These are phyloP conservation scores for Nitzschia inconspicua DNA, from an alignment of 108 stramenopile species.

Conservation along the genomic window DNA sequence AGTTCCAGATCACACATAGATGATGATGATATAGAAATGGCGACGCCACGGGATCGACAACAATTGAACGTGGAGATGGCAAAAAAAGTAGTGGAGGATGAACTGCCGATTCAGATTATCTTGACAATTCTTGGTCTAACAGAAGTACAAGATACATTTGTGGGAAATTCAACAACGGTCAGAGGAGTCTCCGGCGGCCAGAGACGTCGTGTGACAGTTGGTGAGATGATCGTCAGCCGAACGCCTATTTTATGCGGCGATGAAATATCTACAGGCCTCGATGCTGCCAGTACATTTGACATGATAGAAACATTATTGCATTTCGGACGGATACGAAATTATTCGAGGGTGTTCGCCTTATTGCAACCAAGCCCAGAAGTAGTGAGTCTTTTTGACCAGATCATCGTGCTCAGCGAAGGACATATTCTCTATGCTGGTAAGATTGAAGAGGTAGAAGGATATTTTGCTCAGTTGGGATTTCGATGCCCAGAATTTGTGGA, in stretches of 20 bases:
- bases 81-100: conserved; percentile 1
- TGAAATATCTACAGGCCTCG: conserved; percentile 80
- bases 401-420: conserved; percentile 77
- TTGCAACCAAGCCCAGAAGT: conserved; percentile 88
- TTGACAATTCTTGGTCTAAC: conserved; percentile 37
- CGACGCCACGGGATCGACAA: conserved; percentile 9
- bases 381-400: conserved; percentile 82
- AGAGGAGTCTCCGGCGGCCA: conserved; percentile 74
- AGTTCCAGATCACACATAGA: too few relatives aligned
- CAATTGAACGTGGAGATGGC: neutral
- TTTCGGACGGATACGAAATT: conserved; percentile 39
- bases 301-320: conserved; percentile 29
- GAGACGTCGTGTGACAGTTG: conserved; percentile 68
- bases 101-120: neutral
- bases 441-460: conserved; percentile 56
- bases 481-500: conserved; percentile 57
- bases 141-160: conserved; percentile 61
- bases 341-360: conserved; percentile 68
- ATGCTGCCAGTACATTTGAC: conserved; percentile 67
- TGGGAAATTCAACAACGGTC: conserved; percentile 68
- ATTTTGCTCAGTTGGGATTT: conserved; percentile 68
- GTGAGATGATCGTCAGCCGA: conserved; percentile 74
- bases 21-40: too few relatives aligned
- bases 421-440: conserved; percentile 78
- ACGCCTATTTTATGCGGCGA: conserved; percentile 73